Conservation (phyloP, 2,329 filamentous ascomycete species). For the Ophiobolus disseminans region DNA sequence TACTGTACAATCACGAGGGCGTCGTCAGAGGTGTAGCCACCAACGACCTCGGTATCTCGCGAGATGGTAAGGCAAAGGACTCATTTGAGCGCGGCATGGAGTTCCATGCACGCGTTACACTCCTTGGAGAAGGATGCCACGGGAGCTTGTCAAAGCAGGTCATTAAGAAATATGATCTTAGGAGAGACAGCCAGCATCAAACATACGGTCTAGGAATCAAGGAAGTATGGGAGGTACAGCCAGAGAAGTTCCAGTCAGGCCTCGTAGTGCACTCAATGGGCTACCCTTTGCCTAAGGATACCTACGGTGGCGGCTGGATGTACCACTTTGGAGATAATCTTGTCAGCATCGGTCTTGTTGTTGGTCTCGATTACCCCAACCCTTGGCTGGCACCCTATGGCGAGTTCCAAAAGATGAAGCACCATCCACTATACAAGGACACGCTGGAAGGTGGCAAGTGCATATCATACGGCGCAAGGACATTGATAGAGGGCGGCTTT, state of each 20-base stretch:
- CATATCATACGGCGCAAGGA: slow-evolving; percentile 92
- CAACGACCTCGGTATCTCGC: slow-evolving; percentile 86
- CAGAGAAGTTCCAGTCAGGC: slow-evolving; percentile 89
- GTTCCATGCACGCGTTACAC: slow-evolving; percentile 89
- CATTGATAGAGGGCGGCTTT: slow-evolving; percentile 92
- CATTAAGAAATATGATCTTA: slow-evolving; percentile 89
- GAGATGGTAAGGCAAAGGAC: slow-evolving; percentile 85
- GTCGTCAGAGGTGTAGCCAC: slow-evolving; percentile 94
- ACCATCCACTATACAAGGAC: slow-evolving; percentile 86
- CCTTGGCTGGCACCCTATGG: slow-evolving; percentile 95
- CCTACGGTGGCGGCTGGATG: slow-evolving; percentile 98
- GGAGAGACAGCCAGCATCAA: slow-evolving; percentile 87
- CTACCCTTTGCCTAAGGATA: slow-evolving; percentile 85
- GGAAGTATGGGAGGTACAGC: slow-evolving; percentile 95
- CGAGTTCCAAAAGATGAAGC: slow-evolving; percentile 98
- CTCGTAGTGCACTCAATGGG: slow-evolving; percentile 89
- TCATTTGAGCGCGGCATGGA: slow-evolving; percentile 97
- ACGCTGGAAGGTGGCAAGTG: slow-evolving; percentile 96
- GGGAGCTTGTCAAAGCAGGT: slow-evolving; percentile 95
- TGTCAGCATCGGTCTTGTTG: slow-evolving; percentile 88
- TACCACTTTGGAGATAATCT: slow-evolving; percentile 99
- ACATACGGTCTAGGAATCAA: slow-evolving; percentile 95
- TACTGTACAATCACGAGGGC: slow-evolving; percentile 85
- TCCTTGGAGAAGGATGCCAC: slow-evolving; percentile 95
- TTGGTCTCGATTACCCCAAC: slow-evolving; percentile 94